phyloP scores from a whole-genome alignment of 805 yeast genomes.

The Metschnikowia orientalis region DNA sequence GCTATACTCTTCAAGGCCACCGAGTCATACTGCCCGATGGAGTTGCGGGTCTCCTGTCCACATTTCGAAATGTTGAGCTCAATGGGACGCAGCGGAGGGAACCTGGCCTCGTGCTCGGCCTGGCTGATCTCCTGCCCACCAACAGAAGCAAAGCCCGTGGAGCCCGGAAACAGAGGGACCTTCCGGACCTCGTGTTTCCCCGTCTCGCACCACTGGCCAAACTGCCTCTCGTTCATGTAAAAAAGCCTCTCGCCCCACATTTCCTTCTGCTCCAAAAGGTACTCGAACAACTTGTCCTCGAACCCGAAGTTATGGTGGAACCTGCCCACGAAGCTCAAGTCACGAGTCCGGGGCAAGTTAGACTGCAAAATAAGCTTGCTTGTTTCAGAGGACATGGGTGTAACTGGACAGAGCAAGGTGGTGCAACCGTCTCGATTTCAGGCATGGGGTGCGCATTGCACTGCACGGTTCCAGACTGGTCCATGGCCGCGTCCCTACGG shows the following conservation, averaged over 20 bases:
- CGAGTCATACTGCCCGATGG: conserved; percentile 7
- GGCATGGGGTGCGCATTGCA: background rate
- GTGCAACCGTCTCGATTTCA: no score
- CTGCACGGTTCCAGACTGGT: background rate
- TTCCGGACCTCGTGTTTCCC: conserved; percentile 13
- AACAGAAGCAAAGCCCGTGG: conserved; percentile 13
- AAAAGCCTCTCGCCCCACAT: conserved; percentile 49
- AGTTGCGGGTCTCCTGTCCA: conserved; percentile 4
- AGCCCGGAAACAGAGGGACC: conserved; percentile 4
- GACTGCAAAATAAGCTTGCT: conserved; percentile 14
- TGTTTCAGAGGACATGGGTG: no score
- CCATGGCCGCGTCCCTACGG: background rate
- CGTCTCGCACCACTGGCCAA: conserved; percentile 19
- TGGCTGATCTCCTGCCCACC: conserved; percentile 11
- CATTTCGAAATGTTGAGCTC: conserved; percentile 18
- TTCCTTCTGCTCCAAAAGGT: conserved; percentile 41
- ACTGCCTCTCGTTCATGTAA: conserved; percentile 31
- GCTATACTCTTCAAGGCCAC: conserved; percentile 14
- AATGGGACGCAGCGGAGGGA: conserved; percentile 16
- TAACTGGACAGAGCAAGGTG: no score
- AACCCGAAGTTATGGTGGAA: conserved; percentile 45
- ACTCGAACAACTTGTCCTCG: conserved; percentile 40
- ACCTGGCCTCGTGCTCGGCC: conserved; percentile 19
- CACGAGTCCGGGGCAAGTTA: conserved; percentile 15
- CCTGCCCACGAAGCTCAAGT: conserved; percentile 22